Base-by-base conservation (phyloP, 768 basidiomycete genomes). In the Austroboletus eburneus region DNA sequence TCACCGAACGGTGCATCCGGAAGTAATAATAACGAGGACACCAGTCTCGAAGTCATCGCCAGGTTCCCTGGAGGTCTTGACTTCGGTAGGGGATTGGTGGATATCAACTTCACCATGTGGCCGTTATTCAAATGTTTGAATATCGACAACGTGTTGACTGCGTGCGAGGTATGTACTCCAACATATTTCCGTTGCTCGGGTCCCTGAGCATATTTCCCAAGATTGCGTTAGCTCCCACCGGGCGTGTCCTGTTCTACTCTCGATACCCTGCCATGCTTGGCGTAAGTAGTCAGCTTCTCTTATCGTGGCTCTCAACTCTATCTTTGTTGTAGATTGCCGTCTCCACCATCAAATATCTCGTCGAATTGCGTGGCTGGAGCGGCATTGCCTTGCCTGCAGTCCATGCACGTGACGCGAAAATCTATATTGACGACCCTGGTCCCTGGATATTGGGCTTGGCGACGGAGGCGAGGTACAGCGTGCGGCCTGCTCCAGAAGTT, bases 51-150 rank as follows among this genome's bases (percentile, higher is more conserved):
- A 61, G 88, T 93, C 47, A 83, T 92, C 32, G 87, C 90, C 20
- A 81, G 90, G 40, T 91, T 93, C 71, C 90, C 90, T 22, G 92
- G 92, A n/a, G 89, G 90, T 17, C 77, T 95, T 37, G 92, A 95
- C 66, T 93, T 95, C 58, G 91, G 92, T 22, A 79, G 84, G 35
- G 92, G 92, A 1, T 72, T 95, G 39, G 88, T 94, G 27, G 91
- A 94, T 55, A 89, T 92, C 61, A 94, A 95, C 67, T 93, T 94
- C 61, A 92, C 91, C 32, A 89, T 96, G 80, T 98, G 92, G 91
- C 94, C 94, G 2, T 62, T 98, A 41, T 96, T 97, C 76, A 87
- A 92, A 63, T 87, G 86, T 49, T 67, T 97, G 49, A 92, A 91
- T 57, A 81, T 95, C 45, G 94, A 96, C 63, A 93, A 95, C 56